phyloP scores from a whole-genome alignment of 257 asterid genomes.

The Paulownia fortunei region DNA sequence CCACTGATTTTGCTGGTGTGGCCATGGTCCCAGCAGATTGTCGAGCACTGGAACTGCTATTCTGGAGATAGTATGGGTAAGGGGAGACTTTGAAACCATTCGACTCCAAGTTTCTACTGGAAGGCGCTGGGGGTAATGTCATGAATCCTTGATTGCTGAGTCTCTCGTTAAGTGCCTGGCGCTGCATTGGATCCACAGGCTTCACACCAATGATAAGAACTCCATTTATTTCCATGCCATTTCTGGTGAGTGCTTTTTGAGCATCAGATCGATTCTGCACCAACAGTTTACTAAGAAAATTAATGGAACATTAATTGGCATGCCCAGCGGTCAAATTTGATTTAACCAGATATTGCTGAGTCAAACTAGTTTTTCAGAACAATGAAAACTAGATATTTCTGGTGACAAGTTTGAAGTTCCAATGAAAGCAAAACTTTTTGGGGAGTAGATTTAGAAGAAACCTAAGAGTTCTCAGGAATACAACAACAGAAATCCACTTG shows the following conservation, averaged over 20 bases:
- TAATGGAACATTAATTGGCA: not conserved
- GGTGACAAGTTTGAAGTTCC: not conserved
- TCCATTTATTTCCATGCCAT: conserved; percentile 84
- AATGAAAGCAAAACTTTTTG: not conserved
- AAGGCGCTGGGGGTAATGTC: conserved; percentile 68
- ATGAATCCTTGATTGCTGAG: conserved; percentile 79
- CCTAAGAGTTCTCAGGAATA: not conserved
- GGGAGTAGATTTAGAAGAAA: not conserved
- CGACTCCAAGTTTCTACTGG: conserved; percentile 53
- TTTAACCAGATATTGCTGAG: not conserved
- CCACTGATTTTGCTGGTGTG: conserved; percentile 83
- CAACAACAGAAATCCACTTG: not conserved
- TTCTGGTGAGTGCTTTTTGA: conserved; percentile 83
- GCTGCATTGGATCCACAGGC: conserved; percentile 84
- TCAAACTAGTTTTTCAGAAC: not conserved
- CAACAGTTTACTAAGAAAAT: conserved; percentile 22
- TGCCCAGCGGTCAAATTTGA: not conserved
- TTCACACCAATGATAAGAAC: conserved; percentile 94
- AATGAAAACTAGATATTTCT: not conserved
- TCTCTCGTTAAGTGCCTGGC: conserved; percentile 71
- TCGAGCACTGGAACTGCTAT: conserved; percentile 50
- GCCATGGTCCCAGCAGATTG: conserved; percentile 79
- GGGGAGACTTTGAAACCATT: conserved; percentile 62
- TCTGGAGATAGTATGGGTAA: conserved; percentile 69
- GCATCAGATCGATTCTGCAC: conserved; percentile 86